Percentiles rank a stretch among this genome's conserved stretches.
These are phyloP conservation scores for Plantago rigida DNA, from an alignment of 305 asterid genomes.

Conservation along the genomic window DNA sequence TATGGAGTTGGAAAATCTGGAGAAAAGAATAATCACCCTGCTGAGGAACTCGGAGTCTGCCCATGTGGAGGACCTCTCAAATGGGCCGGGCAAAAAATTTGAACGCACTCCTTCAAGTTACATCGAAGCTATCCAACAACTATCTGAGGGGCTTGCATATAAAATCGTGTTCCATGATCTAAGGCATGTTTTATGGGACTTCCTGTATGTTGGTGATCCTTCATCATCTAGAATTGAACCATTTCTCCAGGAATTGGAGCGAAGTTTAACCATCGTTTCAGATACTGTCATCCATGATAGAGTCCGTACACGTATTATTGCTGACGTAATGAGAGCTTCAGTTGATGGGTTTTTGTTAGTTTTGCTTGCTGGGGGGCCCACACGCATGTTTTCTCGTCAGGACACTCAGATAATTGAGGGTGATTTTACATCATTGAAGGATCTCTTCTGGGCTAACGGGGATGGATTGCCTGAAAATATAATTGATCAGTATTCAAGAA, in stretches of 20 bases:
- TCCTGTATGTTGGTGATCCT: slow-evolving; percentile 70
- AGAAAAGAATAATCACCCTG: slow-evolving; percentile 73
- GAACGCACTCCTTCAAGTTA: slow-evolving; percentile 74
- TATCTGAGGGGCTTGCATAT: slow-evolving; percentile 65
- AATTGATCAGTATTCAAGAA: slow-evolving; percentile 57
- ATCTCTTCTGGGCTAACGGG: slow-evolving; percentile 82
- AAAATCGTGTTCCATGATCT: slow-evolving; percentile 73
- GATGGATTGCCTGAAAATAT: slow-evolving; percentile 74
- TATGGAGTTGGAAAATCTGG: slow-evolving; percentile 61
- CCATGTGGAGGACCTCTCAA: slow-evolving; percentile 65
- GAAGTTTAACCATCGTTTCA: slow-evolving; percentile 50
- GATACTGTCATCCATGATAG: slow-evolving; percentile 55
- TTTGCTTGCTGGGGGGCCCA: slow-evolving; percentile 86
- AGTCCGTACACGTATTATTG: slow-evolving; percentile 70
- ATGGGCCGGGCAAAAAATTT: slow-evolving; percentile 57
- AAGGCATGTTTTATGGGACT: slow-evolving; percentile 60
- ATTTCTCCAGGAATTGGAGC: slow-evolving; percentile 71
- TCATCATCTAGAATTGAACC: slow-evolving; percentile 75
- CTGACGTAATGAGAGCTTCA: slow-evolving; percentile 83
- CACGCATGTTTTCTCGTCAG: slow-evolving; percentile 55
- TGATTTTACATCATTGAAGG: slow-evolving; percentile 73
- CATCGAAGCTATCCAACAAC: slow-evolving; percentile 77
- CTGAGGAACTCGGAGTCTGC: slow-evolving; percentile 89
- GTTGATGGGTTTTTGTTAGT: slow-evolving; percentile 74
- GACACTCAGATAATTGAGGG: slow-evolving; percentile 73